Base-by-base conservation (phyloP, 2,329 filamentous ascomycete genomes). In the Talaromyces rugulosus region DNA sequence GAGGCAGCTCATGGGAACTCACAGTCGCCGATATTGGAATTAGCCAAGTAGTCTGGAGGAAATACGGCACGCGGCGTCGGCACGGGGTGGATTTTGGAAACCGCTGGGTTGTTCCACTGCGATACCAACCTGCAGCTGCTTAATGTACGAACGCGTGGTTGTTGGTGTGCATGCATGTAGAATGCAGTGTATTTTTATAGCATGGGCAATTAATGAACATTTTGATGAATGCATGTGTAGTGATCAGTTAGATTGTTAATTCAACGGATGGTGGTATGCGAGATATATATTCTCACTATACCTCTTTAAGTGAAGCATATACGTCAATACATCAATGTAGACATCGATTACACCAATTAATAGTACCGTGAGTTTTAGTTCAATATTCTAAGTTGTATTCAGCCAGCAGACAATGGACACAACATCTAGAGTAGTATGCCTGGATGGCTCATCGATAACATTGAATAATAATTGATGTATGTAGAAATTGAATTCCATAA, bases 11-110 rank as follows among this genome's bases (percentile, higher is more conserved):
- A 4, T 96, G 93, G 92, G 86, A 89, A 59, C 79, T 98, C 1
- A 91, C 87, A 71, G 85, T 98, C 12, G 92, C 89, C 2, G 95
- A 99, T 73, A 89, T 97, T 66, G 94, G 95, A 0, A 85, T 97
- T 14, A 88, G 87, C 1, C 88, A 91, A 62, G 85, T 89, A 4
- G 91, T 92, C 3, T 96, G 93, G 89, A 89, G 89, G 71, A 92
- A 92, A 73, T 90, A 90, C 0, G 90, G 91, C 2, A 91, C 90
- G 4, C 88, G 90, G 72, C 86, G 92, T 57, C 86, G 92, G 23
- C 88, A 91, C 66, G 92, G 92, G 0, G 89, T 97, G 61, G 92
- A 93, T 69, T 98, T 97, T 80, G 92, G 91, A 28, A 87, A 88
- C 63, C 86, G 88, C 66, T 98, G 94, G 94, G 87, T 95, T 65